Evolutionary conservation across 768 basidiomycete genomes (phyloP).

Genomic region (Flagelloscypha sp.): DNA sequence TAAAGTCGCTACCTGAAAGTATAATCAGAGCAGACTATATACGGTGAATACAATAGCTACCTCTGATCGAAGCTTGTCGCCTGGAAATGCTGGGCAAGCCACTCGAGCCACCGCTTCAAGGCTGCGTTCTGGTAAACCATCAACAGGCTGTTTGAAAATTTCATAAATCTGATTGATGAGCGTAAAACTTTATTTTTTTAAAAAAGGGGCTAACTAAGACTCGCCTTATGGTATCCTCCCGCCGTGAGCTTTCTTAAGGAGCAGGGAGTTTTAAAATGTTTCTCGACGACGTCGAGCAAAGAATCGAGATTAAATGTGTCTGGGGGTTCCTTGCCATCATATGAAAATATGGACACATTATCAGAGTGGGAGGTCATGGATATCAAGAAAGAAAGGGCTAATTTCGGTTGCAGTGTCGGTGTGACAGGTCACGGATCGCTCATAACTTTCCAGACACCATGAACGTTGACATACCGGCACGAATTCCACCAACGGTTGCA

Average conservation of each 20-base stretch:
- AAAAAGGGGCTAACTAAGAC: neutral
- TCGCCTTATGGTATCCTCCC: constrained; percentile 15
- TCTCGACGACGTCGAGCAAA: constrained; percentile 6
- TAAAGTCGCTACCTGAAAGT: constrained; percentile 13
- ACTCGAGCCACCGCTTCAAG: constrained; percentile 13
- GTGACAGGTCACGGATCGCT: too few species aligned
- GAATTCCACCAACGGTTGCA: too few species aligned
- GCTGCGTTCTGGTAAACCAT: too few species aligned
- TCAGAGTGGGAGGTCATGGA: too few species aligned
- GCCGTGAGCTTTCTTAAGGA: constrained; percentile 9
- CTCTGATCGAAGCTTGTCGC: constrained; percentile 16
- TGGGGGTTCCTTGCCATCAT: constrained; percentile 9
- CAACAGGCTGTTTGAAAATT: constrained; percentile 1
- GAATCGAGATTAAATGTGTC: constrained; percentile 6
- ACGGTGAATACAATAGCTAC: constrained; percentile 1
- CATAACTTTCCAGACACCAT: too few species aligned
- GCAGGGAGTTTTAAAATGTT: constrained; percentile 1
- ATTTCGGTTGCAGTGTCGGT: too few species aligned
- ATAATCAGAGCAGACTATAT: neutral
- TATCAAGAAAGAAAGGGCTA: too few species aligned
- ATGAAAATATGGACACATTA: constrained; percentile 10
- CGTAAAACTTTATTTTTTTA: neutral
- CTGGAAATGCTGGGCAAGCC: constrained; percentile 13
- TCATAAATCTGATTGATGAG: constrained; percentile 10
- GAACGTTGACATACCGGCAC: too few species aligned